Base-by-base conservation (phyloP, 2,329 filamentous ascomycete genomes). In the Rhexocercosporidium sp. region DNA sequence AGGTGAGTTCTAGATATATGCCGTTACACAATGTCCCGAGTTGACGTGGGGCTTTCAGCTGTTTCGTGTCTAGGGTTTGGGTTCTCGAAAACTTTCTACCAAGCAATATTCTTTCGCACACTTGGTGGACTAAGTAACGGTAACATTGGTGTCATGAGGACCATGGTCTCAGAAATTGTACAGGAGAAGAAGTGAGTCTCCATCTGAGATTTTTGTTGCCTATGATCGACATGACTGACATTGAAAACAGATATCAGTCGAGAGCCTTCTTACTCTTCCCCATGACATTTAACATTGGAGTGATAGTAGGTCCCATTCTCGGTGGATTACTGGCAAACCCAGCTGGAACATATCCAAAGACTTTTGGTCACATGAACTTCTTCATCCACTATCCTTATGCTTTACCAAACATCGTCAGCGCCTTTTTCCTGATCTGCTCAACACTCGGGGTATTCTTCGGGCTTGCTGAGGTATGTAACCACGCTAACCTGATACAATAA, bases 21-120 rank as follows among this genome's bases (percentile, higher is more conserved):
- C 20, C 29, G 20, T 59, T 22, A 11, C 29, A 31, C 12, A 22
- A 29, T 12, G 1, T 37, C 22, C n/a, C 22, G 12, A n/a, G 54
- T 41, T 65, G 46, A 65, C 54, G 11, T 7, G 16, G 9, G 14
- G 8, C 16, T 65, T n/a, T n/a, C 14, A 62, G 60, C 60, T n/a
- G 37, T 88, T 11, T 83, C 87, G 0, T 89, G 86, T 0, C 81
- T 85, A 0, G 78, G 92, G 1, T 96, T 95, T 72, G 92, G 92
- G 25, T 79, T 93, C 70, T 87, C 90, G 20, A 83, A 78, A 59
- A 84, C 83, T 0, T 82, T 95, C 27, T 84, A 83, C 82, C 88
- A 94, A 79, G 94, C 94, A 88, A 83, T 94, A 8, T 54, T 91
- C n/a, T 90, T 90, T 71, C 85, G 92, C 22, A 92, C 89, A 70